A percentile compares a stretch with the other conserved stretches of the same genome.
Evolutionary conservation across 2,329 filamentous ascomycete genomes (phyloP).

Genomic region (Byssochlamys sp.): DNA sequence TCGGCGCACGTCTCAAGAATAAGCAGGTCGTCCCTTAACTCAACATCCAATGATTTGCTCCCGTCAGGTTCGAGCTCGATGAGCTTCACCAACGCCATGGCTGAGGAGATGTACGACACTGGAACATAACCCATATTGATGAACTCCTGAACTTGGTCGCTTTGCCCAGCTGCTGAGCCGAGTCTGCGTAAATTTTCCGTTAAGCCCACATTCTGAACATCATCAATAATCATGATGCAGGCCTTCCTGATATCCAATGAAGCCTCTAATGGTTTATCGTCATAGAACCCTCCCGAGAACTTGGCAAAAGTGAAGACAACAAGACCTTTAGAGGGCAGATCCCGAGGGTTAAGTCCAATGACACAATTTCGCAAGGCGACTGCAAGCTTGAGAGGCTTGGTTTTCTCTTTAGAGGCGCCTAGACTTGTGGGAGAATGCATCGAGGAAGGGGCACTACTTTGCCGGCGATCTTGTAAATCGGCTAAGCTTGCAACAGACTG

Average conservation of each 20-base stretch:
- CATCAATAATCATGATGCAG: conserved; percentile 73
- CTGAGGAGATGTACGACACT: conserved; percentile 77
- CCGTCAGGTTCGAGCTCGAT: conserved; percentile 46
- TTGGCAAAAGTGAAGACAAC: conserved; percentile 70
- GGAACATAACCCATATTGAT: conserved; percentile 67
- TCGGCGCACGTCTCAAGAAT: conserved; percentile 93
- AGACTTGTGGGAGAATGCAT: conserved; percentile 9
- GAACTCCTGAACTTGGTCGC: conserved; percentile 41
- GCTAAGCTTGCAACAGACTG: conserved; percentile 70
- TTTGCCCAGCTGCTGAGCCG: conserved; percentile 19
- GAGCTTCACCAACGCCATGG: conserved; percentile 58
- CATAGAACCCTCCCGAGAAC: conserved; percentile 58
- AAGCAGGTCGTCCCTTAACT: conserved; percentile 74
- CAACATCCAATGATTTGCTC: conserved; percentile 63
- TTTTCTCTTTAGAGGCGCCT: conserved; percentile 13
- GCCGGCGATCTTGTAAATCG: conserved; percentile 39
- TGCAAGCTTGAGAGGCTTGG: conserved; percentile 44
- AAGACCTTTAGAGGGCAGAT: conserved; percentile 63
- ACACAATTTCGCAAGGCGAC: conserved; percentile 72
- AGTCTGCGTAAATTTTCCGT: conserved; percentile 24
- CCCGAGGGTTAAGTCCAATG: conserved; percentile 73
- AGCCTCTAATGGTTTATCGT: conserved; percentile 54
- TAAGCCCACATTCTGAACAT: conserved; percentile 45
- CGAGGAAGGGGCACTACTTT: conserved; percentile 6
- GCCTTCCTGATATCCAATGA: conserved; percentile 66